Conservation (phyloP, 2,329 filamentous ascomycete genomes). For the Botryotinia calthae region DNA sequence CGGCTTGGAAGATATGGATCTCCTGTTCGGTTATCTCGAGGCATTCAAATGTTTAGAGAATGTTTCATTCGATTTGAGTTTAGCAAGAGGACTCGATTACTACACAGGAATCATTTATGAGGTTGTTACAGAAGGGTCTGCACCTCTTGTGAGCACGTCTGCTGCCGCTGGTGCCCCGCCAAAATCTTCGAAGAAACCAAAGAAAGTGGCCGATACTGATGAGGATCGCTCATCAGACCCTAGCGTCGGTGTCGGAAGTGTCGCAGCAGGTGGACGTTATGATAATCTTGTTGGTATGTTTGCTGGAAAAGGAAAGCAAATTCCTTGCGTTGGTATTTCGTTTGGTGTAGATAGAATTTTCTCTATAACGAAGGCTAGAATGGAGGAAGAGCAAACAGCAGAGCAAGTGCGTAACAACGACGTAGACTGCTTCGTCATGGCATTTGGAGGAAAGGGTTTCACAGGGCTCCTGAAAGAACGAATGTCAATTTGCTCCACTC, state of each 20-base stretch:
- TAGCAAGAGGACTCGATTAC: constrained; percentile 87
- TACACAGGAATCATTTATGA: constrained; percentile 79
- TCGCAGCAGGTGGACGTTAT: constrained; percentile 87
- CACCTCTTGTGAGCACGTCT: constrained; percentile 39
- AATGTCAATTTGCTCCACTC: constrained; percentile 70
- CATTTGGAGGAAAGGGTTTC: constrained; percentile 84
- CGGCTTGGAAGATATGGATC: constrained; percentile 76
- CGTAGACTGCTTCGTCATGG: constrained; percentile 92
- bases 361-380: constrained; percentile 78
- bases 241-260: constrained; percentile 79
- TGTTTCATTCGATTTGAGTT: constrained; percentile 84
- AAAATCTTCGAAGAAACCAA: constrained; percentile 42
- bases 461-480: constrained; percentile 78
- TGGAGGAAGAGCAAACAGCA: constrained; percentile 60
- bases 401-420: constrained; percentile 63
- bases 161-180: constrained; percentile 42
- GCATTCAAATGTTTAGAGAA: constrained; percentile 69
- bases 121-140: constrained; percentile 69
- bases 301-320: constrained; percentile 69
- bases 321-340: constrained; percentile 88
- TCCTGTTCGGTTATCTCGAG: constrained; percentile 79
- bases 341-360: constrained; percentile 97
- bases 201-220: constrained; percentile 50
- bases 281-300: constrained; percentile 96
- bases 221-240: constrained; percentile 74